These are phyloP conservation scores for Suhomyces prunicola DNA, from an alignment of 805 yeast species.

Conservation along the genomic window DNA sequence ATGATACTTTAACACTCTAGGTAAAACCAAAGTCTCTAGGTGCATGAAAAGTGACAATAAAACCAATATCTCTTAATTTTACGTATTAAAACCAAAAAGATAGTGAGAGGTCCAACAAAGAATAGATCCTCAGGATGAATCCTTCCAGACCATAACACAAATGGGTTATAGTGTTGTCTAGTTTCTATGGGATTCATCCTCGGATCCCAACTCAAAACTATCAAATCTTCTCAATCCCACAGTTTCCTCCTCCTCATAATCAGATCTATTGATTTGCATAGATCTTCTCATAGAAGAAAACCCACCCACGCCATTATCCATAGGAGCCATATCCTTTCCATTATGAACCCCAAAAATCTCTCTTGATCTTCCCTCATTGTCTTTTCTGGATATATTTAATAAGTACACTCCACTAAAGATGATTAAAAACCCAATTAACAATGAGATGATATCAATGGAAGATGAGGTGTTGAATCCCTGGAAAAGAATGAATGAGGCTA, in stretches of 20 bases:
- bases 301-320: slow-evolving; percentile 82
- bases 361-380: slow-evolving; percentile 49
- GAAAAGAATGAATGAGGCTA: slow-evolving; percentile 82
- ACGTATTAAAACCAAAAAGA: background rate
- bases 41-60: background rate
- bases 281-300: slow-evolving; percentile 70
- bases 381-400: slow-evolving; percentile 72
- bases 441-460: slow-evolving; percentile 73
- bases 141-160: too few relatives aligned
- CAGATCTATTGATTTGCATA: slow-evolving; percentile 55
- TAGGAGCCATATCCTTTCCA: slow-evolving; percentile 53
- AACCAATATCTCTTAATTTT: too few relatives aligned
- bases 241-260: slow-evolving; percentile 39
- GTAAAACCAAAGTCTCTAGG: background rate
- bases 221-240: slow-evolving; percentile 60
- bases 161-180: background rate
- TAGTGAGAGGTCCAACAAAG: too few relatives aligned
- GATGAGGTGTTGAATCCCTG: slow-evolving; percentile 84
- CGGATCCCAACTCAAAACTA: slow-evolving; percentile 51
- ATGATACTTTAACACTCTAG: background rate
- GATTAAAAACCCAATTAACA: slow-evolving; percentile 80
- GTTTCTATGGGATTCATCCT: slow-evolving; percentile 29
- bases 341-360: slow-evolving; percentile 61
- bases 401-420: slow-evolving; percentile 86
- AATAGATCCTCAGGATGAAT: too few relatives aligned